phyloP scores from a whole-genome alignment of 1,139 yeast genomes.

The Kodamaea fungicola region DNA sequence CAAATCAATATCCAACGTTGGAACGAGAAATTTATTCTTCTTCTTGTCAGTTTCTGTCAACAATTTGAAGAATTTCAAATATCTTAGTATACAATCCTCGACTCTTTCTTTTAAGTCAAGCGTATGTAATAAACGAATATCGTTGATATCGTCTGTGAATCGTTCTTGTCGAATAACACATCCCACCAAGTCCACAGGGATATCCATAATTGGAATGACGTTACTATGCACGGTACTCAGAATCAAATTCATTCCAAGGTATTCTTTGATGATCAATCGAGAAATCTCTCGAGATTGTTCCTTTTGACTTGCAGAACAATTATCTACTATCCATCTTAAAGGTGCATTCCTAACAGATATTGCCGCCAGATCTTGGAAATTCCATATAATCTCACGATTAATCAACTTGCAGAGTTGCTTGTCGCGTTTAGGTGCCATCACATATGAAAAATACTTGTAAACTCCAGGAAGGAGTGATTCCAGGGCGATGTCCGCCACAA shows the following conservation, averaged over 20 bases:
- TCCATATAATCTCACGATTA: slow-evolving; percentile 1
- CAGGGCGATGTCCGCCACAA: slow-evolving; percentile 16
- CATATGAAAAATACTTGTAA: slow-evolving; percentile 1
- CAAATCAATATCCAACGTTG: slow-evolving; percentile 35
- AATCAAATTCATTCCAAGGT: slow-evolving; percentile 17
- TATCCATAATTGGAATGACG: slow-evolving; percentile 9
- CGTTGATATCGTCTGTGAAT: slow-evolving; percentile 30
- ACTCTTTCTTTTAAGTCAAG: slow-evolving; percentile 18
- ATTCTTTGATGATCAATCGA: slow-evolving; percentile 12
- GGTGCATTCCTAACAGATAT: neutral
- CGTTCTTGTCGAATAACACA: slow-evolving; percentile 30
- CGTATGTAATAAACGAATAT: slow-evolving; percentile 27
- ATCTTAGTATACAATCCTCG: slow-evolving; percentile 21
- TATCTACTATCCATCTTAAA: neutral
- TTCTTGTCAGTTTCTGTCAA: slow-evolving; percentile 10
- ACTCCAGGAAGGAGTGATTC: slow-evolving; percentile 10
- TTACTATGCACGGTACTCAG: slow-evolving; percentile 14
- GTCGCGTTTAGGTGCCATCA: neutral
- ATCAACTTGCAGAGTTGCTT: neutral
- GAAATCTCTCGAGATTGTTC: neutral
- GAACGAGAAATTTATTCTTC: slow-evolving; percentile 17
- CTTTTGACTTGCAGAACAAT: neutral
- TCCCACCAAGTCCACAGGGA: slow-evolving; percentile 30
- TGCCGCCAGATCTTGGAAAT: neutral
- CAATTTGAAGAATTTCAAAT: slow-evolving; percentile 24